Conservation (phyloP, 768 basidiomycete species). For the Tylopilus felleus region DNA sequence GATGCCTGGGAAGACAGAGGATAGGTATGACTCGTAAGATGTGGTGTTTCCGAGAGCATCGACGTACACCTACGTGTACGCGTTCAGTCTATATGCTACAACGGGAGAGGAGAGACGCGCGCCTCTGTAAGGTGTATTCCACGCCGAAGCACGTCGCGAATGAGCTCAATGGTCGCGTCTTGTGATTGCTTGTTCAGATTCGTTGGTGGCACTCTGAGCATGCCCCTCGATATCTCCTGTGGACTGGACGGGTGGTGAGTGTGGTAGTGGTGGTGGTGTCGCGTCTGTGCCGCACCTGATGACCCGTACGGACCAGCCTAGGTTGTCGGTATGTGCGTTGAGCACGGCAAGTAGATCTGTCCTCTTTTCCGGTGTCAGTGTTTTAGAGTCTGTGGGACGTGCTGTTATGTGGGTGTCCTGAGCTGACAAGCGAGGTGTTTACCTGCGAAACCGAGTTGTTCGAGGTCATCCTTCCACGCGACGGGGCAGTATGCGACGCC, state of each 20-base stretch:
- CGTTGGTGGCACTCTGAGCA: slow-evolving; percentile 78
- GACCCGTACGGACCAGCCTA: slow-evolving; percentile 83
- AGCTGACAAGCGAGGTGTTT: slow-evolving; percentile 14
- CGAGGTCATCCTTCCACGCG: slow-evolving; percentile 68
- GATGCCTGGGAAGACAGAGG: slow-evolving; percentile 77
- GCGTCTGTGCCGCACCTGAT: slow-evolving; percentile 44
- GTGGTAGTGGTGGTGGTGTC: neutral
- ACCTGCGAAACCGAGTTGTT: slow-evolving; percentile 90
- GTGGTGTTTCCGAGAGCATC: slow-evolving; percentile 89
- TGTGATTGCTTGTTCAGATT: slow-evolving; percentile 89
- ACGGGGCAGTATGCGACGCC: slow-evolving; percentile 91
- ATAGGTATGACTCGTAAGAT: slow-evolving; percentile 82
- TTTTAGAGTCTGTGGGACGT: slow-evolving; percentile 82
- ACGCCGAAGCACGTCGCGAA: slow-evolving; percentile 76
- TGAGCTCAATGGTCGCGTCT: slow-evolving; percentile 86
- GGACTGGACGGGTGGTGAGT: slow-evolving; percentile 50
- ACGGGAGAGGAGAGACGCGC: slow-evolving; percentile 5
- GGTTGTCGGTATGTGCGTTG: slow-evolving; percentile 62
- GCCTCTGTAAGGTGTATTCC: slow-evolving; percentile 83
- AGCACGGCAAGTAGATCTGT: slow-evolving; percentile 62
- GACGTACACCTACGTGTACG: slow-evolving; percentile 70
- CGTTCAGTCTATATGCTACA: neutral
- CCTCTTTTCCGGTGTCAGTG: slow-evolving; percentile 69
- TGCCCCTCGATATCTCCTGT: slow-evolving; percentile 85
- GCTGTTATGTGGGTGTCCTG: neutral